Evolutionary conservation across 176 grass and related monocot species (phyloP).

Genomic region (Alloteropsis semialata): DNA sequence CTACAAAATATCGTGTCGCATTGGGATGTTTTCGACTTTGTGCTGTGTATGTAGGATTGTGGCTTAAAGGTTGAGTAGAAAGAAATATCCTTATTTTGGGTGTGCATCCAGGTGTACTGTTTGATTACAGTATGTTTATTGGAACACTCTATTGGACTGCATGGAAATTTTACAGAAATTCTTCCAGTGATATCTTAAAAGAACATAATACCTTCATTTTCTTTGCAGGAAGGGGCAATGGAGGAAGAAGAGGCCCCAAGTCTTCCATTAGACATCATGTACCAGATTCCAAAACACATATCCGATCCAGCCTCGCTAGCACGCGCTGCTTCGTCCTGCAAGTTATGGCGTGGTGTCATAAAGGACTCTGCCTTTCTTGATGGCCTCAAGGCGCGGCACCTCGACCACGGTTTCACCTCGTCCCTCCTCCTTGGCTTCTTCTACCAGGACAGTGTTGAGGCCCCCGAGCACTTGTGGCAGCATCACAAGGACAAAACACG

Average conservation of each 20-base stretch:
- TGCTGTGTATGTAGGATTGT: not conserved
- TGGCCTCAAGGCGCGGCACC: not conserved
- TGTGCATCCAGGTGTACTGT: not conserved
- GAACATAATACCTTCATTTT: not conserved
- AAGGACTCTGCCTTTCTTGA: conserved; percentile 18
- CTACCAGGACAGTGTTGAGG: not conserved
- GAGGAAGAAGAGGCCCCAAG: not conserved
- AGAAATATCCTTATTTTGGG: not conserved
- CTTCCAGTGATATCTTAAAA: not conserved
- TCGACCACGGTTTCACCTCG: conserved; percentile 22
- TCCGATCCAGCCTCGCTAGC: conserved; percentile 19
- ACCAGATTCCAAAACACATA: conserved; percentile 14
- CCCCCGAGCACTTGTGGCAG: conserved; percentile 8
- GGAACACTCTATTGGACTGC: not conserved
- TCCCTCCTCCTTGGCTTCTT: conserved; percentile 38
- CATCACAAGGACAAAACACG: conserved; percentile 16
- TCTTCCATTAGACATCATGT: conserved; percentile 37
- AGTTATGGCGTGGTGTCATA: conserved; percentile 17
- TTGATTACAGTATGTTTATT: not conserved
- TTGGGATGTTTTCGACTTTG: not conserved
- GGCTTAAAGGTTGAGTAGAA: not conserved
- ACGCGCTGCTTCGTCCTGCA: conserved; percentile 1
- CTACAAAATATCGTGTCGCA: too few relatives aligned
- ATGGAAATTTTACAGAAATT: not conserved
- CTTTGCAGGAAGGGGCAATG: conserved; percentile 9